These are phyloP conservation scores for Immersiella caudata DNA, from an alignment of 495 filamentous ascomycete genomes.

Conservation along the genomic window DNA sequence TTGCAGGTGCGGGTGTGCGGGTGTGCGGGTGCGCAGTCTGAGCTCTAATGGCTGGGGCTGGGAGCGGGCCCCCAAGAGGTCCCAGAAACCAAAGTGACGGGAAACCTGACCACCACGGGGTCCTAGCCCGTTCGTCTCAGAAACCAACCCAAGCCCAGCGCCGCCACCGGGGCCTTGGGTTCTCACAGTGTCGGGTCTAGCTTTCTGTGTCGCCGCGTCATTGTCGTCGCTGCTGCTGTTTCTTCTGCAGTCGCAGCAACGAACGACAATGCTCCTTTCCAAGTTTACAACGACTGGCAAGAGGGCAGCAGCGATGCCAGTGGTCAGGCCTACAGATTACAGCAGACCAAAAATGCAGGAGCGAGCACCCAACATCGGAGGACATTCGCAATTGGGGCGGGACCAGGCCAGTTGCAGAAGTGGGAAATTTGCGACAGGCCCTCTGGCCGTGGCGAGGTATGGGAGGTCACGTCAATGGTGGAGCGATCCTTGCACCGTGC, in stretches of 20 bases:
- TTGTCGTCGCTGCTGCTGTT: neutral
- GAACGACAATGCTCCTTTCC: neutral
- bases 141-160: constrained; percentile 6
- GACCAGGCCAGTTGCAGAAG: neutral
- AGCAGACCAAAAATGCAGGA: neutral
- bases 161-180: constrained; percentile 5
- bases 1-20: too few species aligned
- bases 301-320: neutral
- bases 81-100: constrained; percentile 42
- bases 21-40: neutral
- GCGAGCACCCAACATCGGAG: neutral
- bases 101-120: constrained; percentile 29
- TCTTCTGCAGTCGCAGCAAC: neutral
- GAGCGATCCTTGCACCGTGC: constrained; percentile 1
- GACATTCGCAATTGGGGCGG: neutral
- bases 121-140: constrained; percentile 36
- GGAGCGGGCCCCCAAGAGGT: constrained; percentile 27
- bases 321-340: neutral
- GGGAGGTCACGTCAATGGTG: neutral
- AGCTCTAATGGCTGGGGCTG: constrained; percentile 11
- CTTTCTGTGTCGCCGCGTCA: neutral
- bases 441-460: neutral
- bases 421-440: neutral
- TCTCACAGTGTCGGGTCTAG: neutral
- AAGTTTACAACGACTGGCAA: neutral